Percentiles rank a stretch among this genome's conserved stretches.
phyloP scores from a whole-genome alignment of 2,329 filamentous ascomycete species.

The Pseudogymnoascus verrucosus region DNA sequence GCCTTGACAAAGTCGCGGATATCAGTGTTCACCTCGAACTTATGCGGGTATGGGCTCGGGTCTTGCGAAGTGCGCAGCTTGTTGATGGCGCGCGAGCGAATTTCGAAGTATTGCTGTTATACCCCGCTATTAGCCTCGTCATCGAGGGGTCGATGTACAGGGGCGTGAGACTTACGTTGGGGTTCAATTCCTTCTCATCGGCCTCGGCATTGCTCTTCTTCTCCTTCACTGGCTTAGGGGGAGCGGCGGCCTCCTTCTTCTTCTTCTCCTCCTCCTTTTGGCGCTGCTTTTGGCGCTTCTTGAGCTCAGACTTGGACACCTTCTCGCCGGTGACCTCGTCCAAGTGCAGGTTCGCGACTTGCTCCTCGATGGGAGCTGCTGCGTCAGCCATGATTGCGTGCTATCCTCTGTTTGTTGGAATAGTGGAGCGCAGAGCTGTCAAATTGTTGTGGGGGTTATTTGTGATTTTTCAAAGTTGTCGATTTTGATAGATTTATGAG shows the following conservation, averaged over 20 bases:
- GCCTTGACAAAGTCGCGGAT: conserved; percentile 71
- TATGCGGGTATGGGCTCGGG: conserved; percentile 86
- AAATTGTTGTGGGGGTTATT: conserved; percentile 1
- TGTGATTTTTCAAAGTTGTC: conserved; percentile 7
- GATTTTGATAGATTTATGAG: conserved; percentile 7
- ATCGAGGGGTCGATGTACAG: not conserved
- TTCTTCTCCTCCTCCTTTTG: conserved; percentile 83
- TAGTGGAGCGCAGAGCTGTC: conserved; percentile 8
- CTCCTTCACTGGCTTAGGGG: conserved; percentile 49
- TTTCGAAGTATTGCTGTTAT: conserved; percentile 83
- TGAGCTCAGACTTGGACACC: conserved; percentile 78
- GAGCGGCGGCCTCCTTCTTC: conserved; percentile 66
- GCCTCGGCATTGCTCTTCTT: conserved; percentile 46
- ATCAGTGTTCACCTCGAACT: conserved; percentile 80
- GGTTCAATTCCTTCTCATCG: conserved; percentile 65
- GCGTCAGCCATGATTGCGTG: conserved; percentile 26
- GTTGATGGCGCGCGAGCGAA: conserved; percentile 75
- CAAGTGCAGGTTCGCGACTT: conserved; percentile 65
- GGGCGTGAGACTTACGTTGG: conserved; percentile 48
- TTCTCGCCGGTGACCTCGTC: conserved; percentile 91
- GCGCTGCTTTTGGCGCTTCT: conserved; percentile 91
- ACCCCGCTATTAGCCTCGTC: not conserved
- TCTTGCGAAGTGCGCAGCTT: conserved; percentile 64
- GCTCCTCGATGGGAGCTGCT: conserved; percentile 21
- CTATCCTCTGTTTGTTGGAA: not conserved